These are phyloP conservation scores for Fonsecaea nubica DNA, from an alignment of 2,329 filamentous ascomycete genomes.

Conservation along the genomic window DNA sequence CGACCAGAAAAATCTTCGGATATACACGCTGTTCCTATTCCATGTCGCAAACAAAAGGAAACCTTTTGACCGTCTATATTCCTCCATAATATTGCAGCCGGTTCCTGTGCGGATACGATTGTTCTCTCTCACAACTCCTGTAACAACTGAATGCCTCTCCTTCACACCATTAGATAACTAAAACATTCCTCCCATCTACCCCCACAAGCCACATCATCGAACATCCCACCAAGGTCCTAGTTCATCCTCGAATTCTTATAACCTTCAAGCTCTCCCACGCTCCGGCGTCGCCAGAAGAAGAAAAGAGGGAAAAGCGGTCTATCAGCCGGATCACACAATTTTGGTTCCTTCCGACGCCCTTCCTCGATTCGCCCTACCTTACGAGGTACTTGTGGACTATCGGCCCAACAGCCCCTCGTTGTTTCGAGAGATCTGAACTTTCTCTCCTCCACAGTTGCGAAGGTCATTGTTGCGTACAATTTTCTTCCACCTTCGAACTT, in stretches of 20 bases:
- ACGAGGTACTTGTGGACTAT: not conserved
- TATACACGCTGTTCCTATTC: slow-evolving; percentile 1
- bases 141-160: slow-evolving; percentile 15
- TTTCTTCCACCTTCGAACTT: not conserved
- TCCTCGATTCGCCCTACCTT: not conserved
- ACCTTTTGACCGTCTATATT: not conserved
- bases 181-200: not conserved
- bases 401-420: not conserved
- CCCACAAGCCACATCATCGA: slow-evolving; percentile 21
- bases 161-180: slow-evolving; percentile 3
- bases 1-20: slow-evolving; percentile 3
- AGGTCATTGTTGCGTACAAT: not conserved
- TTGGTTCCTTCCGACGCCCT: not conserved
- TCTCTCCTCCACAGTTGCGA: not conserved
- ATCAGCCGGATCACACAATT: not conserved
- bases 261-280: slow-evolving; percentile 9
- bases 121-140: slow-evolving; percentile 2
- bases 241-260: not conserved
- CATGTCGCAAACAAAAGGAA: slow-evolving; percentile 3
- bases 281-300: not conserved
- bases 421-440: not conserved
- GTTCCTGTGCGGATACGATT: not conserved
- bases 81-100: not conserved
- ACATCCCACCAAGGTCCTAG: slow-evolving; percentile 16
- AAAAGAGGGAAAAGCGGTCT: not conserved